These are phyloP conservation scores for Lenwebbia sp. DNA, from an alignment of 345 rosid species.

Conservation along the genomic window DNA sequence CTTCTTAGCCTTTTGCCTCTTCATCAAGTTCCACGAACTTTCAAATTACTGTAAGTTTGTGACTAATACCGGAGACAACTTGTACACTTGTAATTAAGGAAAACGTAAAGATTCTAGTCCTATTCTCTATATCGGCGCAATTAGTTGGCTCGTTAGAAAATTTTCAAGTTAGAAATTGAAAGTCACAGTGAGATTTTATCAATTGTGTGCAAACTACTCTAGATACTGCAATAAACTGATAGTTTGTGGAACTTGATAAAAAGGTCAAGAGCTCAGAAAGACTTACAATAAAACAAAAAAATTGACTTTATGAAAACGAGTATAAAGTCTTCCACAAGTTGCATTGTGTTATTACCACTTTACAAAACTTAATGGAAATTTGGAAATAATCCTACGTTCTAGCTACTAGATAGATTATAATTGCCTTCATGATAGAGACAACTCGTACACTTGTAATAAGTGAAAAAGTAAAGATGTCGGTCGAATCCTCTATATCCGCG, in stretches of 20 bases:
- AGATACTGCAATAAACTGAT: not conserved
- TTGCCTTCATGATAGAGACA: too few relatives aligned
- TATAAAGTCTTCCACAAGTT: not conserved
- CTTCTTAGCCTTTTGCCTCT: too few relatives aligned
- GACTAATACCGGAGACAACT: too few relatives aligned
- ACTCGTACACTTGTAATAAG: too few relatives aligned
- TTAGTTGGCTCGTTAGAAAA: not conserved
- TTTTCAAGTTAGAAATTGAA: not conserved
- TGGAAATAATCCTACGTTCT: not conserved
- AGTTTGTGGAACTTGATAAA: not conserved
- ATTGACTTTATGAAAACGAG: not conserved
- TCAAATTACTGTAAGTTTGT: too few relatives aligned
- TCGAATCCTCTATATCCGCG: too few relatives aligned
- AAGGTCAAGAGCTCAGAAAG: not conserved
- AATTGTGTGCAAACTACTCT: not conserved
- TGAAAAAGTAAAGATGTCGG: too few relatives aligned
- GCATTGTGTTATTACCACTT: fast-evolving
- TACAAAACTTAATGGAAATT: not conserved
- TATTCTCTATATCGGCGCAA: too few relatives aligned
- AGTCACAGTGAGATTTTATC: not conserved
- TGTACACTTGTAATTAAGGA: too few relatives aligned
- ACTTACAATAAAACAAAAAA: not conserved
- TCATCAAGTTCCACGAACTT: too few relatives aligned
- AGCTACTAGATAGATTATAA: not conserved
- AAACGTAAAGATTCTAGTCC: too few relatives aligned